Conservation (phyloP, 441 rosid genomes). For the Metrosideros polymorpha region DNA sequence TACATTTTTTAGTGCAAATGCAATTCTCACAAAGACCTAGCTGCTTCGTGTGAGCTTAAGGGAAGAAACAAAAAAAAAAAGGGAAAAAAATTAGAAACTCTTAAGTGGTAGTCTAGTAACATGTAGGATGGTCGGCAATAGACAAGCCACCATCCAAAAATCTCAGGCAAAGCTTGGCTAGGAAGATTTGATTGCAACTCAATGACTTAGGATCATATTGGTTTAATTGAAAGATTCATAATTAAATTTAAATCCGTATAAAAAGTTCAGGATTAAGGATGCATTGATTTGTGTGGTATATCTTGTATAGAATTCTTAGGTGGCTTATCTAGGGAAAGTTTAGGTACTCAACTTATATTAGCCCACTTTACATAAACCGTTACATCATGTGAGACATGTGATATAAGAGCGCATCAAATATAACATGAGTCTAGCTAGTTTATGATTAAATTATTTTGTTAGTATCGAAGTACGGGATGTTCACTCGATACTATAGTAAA, state of each 20-base stretch:
- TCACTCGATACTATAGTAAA: background rate
- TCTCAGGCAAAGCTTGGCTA: rapidly evolving
- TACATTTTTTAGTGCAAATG: background rate
- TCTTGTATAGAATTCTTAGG: background rate
- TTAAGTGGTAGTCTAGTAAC: background rate
- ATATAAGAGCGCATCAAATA: background rate
- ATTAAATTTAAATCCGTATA: background rate
- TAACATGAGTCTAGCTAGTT: background rate
- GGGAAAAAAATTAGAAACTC: background rate
- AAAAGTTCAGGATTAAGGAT: background rate
- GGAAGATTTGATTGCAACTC: background rate
- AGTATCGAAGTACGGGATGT: background rate
- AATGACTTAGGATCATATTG: background rate
- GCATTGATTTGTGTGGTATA: background rate
- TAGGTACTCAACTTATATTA: background rate
- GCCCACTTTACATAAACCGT: background rate
- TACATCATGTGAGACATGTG: rapidly evolving
- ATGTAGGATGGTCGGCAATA: background rate
- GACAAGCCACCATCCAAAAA: background rate
- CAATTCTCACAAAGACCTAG: background rate
- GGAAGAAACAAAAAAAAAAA: background rate
- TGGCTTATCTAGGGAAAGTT: background rate
- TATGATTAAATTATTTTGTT: background rate
- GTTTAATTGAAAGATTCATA: background rate
- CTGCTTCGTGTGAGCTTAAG: rapidly evolving